A percentile compares a stretch with the other conserved stretches of the same genome.
These are phyloP conservation scores for Claviceps digitariae DNA, from an alignment of 2,329 filamentous ascomycete genomes.

Conservation along the genomic window DNA sequence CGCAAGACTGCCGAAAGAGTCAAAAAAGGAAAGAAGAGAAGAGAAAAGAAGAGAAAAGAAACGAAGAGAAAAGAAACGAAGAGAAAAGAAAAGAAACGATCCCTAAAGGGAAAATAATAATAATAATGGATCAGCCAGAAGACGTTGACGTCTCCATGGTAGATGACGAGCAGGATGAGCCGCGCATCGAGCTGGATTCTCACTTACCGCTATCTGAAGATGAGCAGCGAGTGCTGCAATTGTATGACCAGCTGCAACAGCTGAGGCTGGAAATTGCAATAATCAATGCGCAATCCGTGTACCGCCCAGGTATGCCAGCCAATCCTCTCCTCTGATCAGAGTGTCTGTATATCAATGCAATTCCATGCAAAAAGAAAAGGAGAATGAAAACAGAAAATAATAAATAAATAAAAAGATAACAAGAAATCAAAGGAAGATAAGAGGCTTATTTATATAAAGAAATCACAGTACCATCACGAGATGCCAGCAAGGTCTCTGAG, in stretches of 20 bases:
- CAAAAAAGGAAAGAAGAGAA: too few relatives aligned
- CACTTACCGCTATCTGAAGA: slow-evolving; percentile 46
- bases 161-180: slow-evolving; percentile 5
- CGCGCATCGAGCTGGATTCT: slow-evolving; percentile 19
- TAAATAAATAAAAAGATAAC: too few relatives aligned
- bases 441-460: too few relatives aligned
- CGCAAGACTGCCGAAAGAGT: neutral
- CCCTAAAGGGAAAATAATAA: too few relatives aligned
- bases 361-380: neutral
- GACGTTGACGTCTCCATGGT: slow-evolving; percentile 19
- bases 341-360: neutral
- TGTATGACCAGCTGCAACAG: slow-evolving; percentile 60
- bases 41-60: too few relatives aligned
- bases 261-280: slow-evolving; percentile 60
- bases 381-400: neutral
- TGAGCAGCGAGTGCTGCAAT: slow-evolving; percentile 51
- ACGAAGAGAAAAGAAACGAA: neutral
- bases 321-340: neutral
- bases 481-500: slow-evolving; percentile 34
- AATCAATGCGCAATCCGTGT: slow-evolving; percentile 34
- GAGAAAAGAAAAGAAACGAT: too few relatives aligned
- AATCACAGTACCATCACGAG: slow-evolving; percentile 11
- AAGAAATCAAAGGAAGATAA: too few relatives aligned
- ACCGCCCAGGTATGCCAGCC: slow-evolving; percentile 20
- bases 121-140: slow-evolving; percentile 1